These are phyloP conservation scores for Gastrolobium villosum DNA, from an alignment of 306 rosid species.

Conservation along the genomic window DNA sequence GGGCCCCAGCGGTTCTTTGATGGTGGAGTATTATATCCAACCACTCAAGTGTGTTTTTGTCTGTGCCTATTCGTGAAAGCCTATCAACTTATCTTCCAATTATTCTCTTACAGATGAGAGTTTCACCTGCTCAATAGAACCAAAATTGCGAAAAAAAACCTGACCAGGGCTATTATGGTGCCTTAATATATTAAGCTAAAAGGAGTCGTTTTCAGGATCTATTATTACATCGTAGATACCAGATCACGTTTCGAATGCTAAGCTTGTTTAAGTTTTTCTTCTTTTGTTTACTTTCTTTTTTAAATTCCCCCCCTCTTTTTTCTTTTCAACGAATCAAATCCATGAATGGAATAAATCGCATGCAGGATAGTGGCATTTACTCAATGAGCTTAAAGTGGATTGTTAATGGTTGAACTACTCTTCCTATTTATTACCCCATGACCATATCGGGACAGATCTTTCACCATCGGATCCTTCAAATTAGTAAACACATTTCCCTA, in stretches of 20 bases:
- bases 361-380: conserved; percentile 39
- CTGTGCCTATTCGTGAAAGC: background rate
- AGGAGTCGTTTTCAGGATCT: conserved; percentile 45
- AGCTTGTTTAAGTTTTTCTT: conserved; percentile 19
- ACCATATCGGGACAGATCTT: conserved; percentile 32
- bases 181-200: conserved; percentile 25
- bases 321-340: conserved; percentile 61
- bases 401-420: conserved; percentile 46
- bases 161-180: conserved; percentile 32
- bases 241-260: conserved; percentile 13
- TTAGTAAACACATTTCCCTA: conserved; percentile 33
- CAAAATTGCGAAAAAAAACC: background rate
- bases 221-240: conserved; percentile 40
- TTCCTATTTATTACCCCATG: conserved; percentile 32
- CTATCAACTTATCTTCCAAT: conserved; percentile 6
- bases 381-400: conserved; percentile 37
- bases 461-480: conserved; percentile 43
- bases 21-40: conserved; percentile 10
- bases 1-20: conserved; percentile 29
- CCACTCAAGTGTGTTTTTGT: background rate
- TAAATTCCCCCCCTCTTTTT: background rate
- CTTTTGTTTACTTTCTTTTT: conserved; percentile 22
- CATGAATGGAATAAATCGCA: conserved; percentile 43
- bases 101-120: conserved; percentile 39
- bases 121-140: conserved; percentile 38